These are phyloP conservation scores for Tilletia indica DNA, from an alignment of 1,284 basidiomycete genomes.

Conservation along the genomic window DNA sequence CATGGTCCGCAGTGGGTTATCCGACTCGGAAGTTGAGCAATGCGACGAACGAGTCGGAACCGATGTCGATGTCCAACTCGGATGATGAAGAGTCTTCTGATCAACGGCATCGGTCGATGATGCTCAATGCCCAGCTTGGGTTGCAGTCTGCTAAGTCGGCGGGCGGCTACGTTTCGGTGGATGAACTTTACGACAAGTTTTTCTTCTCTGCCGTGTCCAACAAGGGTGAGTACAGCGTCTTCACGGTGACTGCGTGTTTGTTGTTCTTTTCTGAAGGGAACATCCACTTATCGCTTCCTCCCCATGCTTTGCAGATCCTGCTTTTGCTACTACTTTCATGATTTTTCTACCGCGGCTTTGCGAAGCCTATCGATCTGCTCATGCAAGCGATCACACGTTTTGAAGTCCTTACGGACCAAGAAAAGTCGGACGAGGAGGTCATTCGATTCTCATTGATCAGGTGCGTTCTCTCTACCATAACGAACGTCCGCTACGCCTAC, in stretches of 20 bases:
- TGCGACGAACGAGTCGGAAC: slow-evolving; percentile 24
- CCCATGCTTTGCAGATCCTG: slow-evolving; percentile 9
- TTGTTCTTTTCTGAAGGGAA: too few species aligned
- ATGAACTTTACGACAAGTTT: slow-evolving; percentile 49
- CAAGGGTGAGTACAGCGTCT: slow-evolving; percentile 22
- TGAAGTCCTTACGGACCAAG: slow-evolving; percentile 36
- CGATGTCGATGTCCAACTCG: not conserved
- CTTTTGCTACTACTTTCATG: slow-evolving; percentile 47
- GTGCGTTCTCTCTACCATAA: not conserved
- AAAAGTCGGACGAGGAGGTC: slow-evolving; percentile 36
- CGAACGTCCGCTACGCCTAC: not conserved
- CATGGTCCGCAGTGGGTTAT: not conserved
- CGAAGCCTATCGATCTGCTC: slow-evolving; percentile 42
- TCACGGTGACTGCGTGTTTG: not conserved
- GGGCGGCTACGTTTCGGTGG: slow-evolving; percentile 47
- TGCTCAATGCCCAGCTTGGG: slow-evolving; percentile 37
- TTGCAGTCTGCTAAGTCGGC: slow-evolving; percentile 39
- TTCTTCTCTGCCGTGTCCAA: slow-evolving; percentile 49
- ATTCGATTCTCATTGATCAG: slow-evolving; percentile 45
- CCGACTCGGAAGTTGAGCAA: slow-evolving; percentile 38
- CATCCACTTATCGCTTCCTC: too few species aligned
- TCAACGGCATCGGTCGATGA: slow-evolving; percentile 26
- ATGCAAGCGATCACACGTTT: slow-evolving; percentile 40
- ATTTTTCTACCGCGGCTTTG: slow-evolving; percentile 49
- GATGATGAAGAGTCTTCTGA: not conserved